Conservation (phyloP, 805 yeast genomes). For the Candida pseudoglaebosa region DNA sequence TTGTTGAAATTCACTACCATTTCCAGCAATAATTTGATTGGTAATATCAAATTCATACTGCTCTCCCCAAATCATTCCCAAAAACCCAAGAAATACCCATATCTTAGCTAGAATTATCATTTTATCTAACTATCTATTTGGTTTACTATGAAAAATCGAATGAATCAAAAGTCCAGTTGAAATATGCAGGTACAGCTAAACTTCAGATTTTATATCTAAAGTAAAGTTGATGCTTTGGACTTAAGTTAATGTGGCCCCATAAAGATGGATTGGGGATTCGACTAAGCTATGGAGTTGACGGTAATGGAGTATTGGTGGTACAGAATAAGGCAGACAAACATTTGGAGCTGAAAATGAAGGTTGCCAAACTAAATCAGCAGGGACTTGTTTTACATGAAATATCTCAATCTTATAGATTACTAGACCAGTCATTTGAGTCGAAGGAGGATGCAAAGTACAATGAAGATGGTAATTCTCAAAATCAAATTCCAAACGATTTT, state of each 20-base stretch:
- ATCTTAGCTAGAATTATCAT: background rate
- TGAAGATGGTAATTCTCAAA: background rate
- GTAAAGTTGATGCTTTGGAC: background rate
- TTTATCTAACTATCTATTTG: background rate
- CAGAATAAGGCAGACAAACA: slow-evolving; percentile 3
- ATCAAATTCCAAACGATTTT: background rate
- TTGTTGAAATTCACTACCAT: slow-evolving; percentile 14
- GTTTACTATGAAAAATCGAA: too few species aligned
- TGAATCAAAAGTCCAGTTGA: background rate
- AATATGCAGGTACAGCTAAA: background rate
- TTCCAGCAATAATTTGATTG: background rate
- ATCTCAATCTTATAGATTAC: slow-evolving; percentile 7
- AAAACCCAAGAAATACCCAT: background rate
- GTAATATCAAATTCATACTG: slow-evolving; percentile 19
- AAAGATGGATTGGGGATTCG: slow-evolving; percentile 33
- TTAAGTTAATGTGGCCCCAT: slow-evolving; percentile 37
- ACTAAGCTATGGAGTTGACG: slow-evolving; percentile 42
- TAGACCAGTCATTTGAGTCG: background rate
- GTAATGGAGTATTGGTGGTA: slow-evolving; percentile 22
- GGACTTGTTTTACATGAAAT: slow-evolving; percentile 14
- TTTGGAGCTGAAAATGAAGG: slow-evolving; percentile 15
- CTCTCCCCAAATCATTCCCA: slow-evolving; percentile 8
- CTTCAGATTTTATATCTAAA: too few species aligned
- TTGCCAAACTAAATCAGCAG: slow-evolving; percentile 20
- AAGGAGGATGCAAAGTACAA: too few species aligned